Conservation (phyloP, 495 filamentous ascomycete species). For the Aspergillus diversus region DNA sequence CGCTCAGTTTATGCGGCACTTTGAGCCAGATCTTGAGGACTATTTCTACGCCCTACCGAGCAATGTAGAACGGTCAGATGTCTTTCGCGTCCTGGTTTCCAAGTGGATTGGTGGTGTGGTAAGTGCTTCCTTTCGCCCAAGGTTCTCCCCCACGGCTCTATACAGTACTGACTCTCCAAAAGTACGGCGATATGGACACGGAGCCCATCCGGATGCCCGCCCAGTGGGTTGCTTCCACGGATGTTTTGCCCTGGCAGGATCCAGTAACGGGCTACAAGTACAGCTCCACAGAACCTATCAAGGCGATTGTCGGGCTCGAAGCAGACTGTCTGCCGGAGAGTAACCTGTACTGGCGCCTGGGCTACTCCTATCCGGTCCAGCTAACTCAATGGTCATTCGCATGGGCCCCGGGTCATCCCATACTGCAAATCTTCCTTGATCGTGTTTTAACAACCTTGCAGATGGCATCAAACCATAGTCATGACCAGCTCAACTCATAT, state of each 20-base stretch:
- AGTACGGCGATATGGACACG: constrained; percentile 31
- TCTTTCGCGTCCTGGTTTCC: constrained; percentile 24
- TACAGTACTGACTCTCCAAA: not conserved
- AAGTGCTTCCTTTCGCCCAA: not conserved
- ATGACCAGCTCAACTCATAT: constrained; percentile 4
- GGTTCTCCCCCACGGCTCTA: not conserved
- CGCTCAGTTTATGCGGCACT: constrained; percentile 17
- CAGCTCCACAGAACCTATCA: constrained; percentile 7
- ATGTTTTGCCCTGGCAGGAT: constrained; percentile 24
- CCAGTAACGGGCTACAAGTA: constrained; percentile 7
- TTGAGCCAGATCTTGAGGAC: constrained; percentile 12
- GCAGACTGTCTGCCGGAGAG: constrained; percentile 20
- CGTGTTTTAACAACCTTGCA: constrained; percentile 7
- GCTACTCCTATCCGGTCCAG: constrained; percentile 25
- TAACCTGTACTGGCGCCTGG: constrained; percentile 27
- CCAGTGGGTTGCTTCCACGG: constrained; percentile 15
- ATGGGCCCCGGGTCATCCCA: constrained; percentile 20
- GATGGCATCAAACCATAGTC: not conserved
- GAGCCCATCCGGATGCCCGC: constrained; percentile 17
- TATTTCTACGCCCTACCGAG: constrained; percentile 18
- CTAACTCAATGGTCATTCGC: constrained; percentile 29
- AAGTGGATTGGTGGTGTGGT: constrained; percentile 30
- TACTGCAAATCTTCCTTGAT: constrained; percentile 19
- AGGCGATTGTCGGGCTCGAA: constrained; percentile 27
- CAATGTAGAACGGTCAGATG: constrained; percentile 25